A percentile compares a stretch with the other conserved stretches of the same genome.
These are phyloP conservation scores for Neurospora sp. DNA, from an alignment of 495 filamentous ascomycete species.

Conservation along the genomic window DNA sequence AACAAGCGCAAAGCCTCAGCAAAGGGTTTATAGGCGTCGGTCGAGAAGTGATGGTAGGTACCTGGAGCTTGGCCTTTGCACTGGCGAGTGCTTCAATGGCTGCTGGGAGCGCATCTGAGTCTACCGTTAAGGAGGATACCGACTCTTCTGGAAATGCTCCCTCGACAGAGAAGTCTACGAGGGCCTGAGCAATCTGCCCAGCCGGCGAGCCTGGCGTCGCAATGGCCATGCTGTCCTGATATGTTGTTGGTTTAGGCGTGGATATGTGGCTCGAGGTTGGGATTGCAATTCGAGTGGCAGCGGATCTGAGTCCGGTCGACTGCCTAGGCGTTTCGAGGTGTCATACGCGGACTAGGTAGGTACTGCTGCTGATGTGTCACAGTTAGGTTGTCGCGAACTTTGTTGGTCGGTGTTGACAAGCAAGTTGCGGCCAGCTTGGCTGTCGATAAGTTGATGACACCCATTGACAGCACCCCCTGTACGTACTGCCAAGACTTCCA, in stretches of 20 bases:
- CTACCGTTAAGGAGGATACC: slow-evolving; percentile 52
- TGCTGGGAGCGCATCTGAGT: slow-evolving; percentile 45
- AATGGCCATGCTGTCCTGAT: slow-evolving; percentile 11
- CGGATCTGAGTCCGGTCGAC: background rate
- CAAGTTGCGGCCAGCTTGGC: background rate
- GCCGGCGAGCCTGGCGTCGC: background rate
- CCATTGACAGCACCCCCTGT: background rate
- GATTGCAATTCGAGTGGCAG: background rate
- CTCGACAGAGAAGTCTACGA: slow-evolving; percentile 62
- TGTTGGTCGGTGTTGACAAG: background rate
- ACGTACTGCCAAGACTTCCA: background rate
- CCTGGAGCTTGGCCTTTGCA: slow-evolving; percentile 61
- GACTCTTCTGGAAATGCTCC: slow-evolving; percentile 68
- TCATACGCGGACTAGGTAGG: background rate
- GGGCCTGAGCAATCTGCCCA: slow-evolving; percentile 47
- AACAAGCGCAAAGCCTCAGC: slow-evolving; percentile 1
- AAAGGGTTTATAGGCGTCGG: background rate
- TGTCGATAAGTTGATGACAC: background rate
- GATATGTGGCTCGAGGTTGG: background rate
- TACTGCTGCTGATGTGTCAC: background rate
- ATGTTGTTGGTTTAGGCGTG: background rate
- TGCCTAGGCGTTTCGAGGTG: background rate
- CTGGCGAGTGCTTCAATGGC: slow-evolving; percentile 54
- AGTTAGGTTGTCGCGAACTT: background rate
- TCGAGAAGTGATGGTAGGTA: slow-evolving; percentile 19